Evolutionary conservation across 2,329 filamentous ascomycete species (phyloP).

Genomic region (Cytospora chrysosperma): DNA sequence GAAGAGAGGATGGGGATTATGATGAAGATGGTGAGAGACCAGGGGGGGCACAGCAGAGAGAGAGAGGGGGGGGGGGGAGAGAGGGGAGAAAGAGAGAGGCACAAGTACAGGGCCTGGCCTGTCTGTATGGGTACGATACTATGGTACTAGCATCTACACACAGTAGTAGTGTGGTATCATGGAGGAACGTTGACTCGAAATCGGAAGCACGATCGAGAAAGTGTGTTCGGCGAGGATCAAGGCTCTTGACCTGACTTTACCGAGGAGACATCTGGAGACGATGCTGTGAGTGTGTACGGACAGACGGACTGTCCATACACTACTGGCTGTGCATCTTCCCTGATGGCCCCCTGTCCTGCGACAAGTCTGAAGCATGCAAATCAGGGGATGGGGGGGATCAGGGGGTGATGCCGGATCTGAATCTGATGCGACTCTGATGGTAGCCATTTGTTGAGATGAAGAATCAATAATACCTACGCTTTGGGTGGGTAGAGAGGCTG

Average conservation of each 20-base stretch:
- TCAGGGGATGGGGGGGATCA: not conserved
- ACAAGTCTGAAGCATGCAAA: constrained; percentile 47
- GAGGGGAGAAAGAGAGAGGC: constrained; percentile 21
- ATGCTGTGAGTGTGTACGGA: too few relatives aligned
- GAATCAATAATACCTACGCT: too few relatives aligned
- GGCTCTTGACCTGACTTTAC: not conserved
- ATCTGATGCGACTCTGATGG: not conserved
- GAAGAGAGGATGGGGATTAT: constrained; percentile 8
- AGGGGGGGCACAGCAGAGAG: constrained; percentile 18
- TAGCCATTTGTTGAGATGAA: too few relatives aligned
- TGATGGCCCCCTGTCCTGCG: constrained; percentile 42
- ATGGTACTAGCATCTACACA: constrained; percentile 4
- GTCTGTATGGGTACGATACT: not conserved
- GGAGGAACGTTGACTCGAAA: not conserved
- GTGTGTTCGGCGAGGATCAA: not conserved
- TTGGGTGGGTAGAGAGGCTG: too few relatives aligned
- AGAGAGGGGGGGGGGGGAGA: constrained; percentile 13
- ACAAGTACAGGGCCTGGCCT: constrained; percentile 3
- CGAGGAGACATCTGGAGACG: not conserved
- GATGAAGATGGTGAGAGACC: not conserved
- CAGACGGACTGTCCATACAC: too few relatives aligned
- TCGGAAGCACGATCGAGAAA: too few relatives aligned
- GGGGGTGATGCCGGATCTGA: too few relatives aligned
- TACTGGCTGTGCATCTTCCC: constrained; percentile 2
- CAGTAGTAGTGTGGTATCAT: not conserved